Percentiles rank a stretch among this genome's conserved stretches.
phyloP scores from a whole-genome alignment of 202 grass and related monocot genomes.

The Zizania palustris region DNA sequence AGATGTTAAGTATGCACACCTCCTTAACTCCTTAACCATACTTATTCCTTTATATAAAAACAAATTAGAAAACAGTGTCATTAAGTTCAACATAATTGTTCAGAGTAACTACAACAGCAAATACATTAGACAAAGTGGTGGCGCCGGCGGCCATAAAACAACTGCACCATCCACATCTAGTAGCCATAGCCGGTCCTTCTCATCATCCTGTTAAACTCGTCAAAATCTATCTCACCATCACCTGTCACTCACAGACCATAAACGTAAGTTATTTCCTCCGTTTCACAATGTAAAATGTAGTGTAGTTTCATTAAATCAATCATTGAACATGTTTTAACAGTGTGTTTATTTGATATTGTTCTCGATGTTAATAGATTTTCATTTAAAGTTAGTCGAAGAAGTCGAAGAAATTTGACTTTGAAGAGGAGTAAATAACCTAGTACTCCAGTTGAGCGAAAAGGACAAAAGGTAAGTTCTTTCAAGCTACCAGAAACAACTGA shows the following conservation, averaged over 20 bases:
- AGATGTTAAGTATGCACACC: background rate
- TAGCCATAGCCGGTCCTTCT: slow-evolving; percentile 67
- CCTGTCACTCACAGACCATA: slow-evolving; percentile 36
- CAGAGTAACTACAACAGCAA: slow-evolving; percentile 15
- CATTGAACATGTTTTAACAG: too few species aligned
- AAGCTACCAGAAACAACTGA: background rate
- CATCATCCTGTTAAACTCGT: slow-evolving; percentile 81
- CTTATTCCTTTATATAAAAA: background rate
- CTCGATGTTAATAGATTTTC: too few species aligned
- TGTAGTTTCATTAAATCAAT: too few species aligned
- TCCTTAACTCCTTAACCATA: slow-evolving; percentile 1
- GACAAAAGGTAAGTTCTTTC: background rate
- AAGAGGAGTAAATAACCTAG: too few species aligned
- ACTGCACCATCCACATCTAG: slow-evolving; percentile 38
- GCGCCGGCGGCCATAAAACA: slow-evolving; percentile 19
- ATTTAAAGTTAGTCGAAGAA: too few species aligned
- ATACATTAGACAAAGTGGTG: background rate
- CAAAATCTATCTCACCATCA: slow-evolving; percentile 77
- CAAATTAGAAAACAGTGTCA: background rate
- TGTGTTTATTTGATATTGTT: too few species aligned
- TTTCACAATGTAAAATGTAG: too few species aligned
- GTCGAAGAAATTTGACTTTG: too few species aligned
- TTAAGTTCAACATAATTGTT: background rate
- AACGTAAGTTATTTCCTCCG: background rate
- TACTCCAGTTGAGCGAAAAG: background rate